Evolutionary conservation across 2,329 filamentous ascomycete genomes (phyloP), one percentile per base, ranked within the genome.

Genomic region (Arachnomyces sp.): DNA sequence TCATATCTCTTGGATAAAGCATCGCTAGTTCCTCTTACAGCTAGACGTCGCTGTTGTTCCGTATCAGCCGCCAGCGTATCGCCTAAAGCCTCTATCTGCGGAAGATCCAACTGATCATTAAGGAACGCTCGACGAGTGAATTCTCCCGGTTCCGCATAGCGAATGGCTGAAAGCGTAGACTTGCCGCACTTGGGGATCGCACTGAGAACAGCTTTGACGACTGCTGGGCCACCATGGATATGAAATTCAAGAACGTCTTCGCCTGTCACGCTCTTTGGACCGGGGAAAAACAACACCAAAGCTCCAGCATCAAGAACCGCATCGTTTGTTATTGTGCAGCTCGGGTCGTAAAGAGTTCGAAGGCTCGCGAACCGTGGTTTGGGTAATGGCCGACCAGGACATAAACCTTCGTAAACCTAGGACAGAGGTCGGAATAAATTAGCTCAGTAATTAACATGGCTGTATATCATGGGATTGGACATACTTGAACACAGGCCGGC

Each of bases 171-270:
- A 5, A 32, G 31, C 31, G n/a, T 32, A 12, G 15, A 5, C 25
- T 25, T 35, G 36, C 47, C 55, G 17, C 58, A 59, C 33, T 52
- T 54, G 2, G 84, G 74, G 42, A 98, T 84, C 3, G 88, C 87
- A 16, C 76, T 67, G 2, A 98, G 71, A 0, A 95, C 84, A 2
- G 90, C 86, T 55, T 84, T 88, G 33, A 95, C 82, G 4, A 92
- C 88, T 2, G 92, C 92, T 2, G 81, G 74, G 0, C 92, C 90
- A 18, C 92, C 92, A 55, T 98, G 92, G n/a, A 95, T 76, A 54
- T 98, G 92, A 4, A 98, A 65, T 59, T 98, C 92, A 2, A 98
- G 73, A 1, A 96, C 72, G 56, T 95, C 87, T 58, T 96, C 89
- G 20, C 92, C 92, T 0, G 92, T 98, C 7, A 86, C 87, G 0